phyloP scores from a whole-genome alignment of 306 rosid genomes.

The Dryas alaskensis region DNA sequence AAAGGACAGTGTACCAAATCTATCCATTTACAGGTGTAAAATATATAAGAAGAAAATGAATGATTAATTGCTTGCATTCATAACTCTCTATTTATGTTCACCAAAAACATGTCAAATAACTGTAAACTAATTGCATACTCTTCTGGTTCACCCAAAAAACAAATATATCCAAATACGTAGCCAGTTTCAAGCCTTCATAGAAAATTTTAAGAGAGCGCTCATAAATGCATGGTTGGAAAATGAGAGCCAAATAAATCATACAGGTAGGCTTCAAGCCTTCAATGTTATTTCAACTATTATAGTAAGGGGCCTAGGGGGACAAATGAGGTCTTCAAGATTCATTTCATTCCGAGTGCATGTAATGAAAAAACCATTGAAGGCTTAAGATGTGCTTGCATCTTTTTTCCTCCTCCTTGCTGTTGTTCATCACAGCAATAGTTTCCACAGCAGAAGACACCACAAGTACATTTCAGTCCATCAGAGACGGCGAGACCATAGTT shows the following conservation, averaged over 20 bases:
- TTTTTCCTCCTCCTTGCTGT: neutral
- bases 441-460: neutral
- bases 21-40: neutral
- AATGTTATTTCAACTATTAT: neutral
- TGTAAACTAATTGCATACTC: too few species aligned
- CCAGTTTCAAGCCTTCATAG: too few species aligned
- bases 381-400: neutral
- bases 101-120: too few species aligned
- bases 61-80: neutral
- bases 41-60: neutral
- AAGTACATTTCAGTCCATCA: conserved; percentile 5
- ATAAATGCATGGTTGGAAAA: too few species aligned
- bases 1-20: neutral
- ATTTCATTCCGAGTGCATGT: too few species aligned
- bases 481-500: conserved; percentile 19
- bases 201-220: too few species aligned
- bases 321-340: neutral
- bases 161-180: too few species aligned
- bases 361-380: neutral
- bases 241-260: neutral
- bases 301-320: neutral
- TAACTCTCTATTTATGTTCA: neutral
- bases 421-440: too few species aligned
- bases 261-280: neutral
- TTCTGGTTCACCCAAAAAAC: too few species aligned